Percentiles rank a stretch among this genome's conserved stretches.
Conservation (phyloP, 1,284 basidiomycete genomes). For the Fistulinella cinereoalba region DNA sequence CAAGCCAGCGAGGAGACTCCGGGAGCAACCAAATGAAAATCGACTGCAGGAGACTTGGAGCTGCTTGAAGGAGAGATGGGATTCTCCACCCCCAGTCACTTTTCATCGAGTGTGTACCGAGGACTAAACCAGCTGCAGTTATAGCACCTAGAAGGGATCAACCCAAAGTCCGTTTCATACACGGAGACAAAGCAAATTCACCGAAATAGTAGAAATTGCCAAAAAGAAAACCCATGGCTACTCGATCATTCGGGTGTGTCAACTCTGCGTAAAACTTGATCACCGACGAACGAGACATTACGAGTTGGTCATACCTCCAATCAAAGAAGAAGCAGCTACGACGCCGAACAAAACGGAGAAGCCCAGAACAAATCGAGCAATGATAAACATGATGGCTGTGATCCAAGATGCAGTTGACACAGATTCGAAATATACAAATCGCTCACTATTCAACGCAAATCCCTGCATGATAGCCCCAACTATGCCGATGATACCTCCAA, state of each 20-base stretch:
- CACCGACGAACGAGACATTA: background rate
- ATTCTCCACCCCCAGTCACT: slow-evolving; percentile 43
- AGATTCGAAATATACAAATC: background rate
- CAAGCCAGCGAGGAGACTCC: slow-evolving; percentile 60
- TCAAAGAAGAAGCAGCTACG: slow-evolving; percentile 15
- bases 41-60: slow-evolving; percentile 51
- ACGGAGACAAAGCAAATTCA: background rate
- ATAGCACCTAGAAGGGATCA: slow-evolving; percentile 6
- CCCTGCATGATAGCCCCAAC: slow-evolving; percentile 13
- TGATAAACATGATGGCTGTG: slow-evolving; percentile 15
- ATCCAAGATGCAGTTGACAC: background rate
- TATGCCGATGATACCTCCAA: slow-evolving; percentile 5
- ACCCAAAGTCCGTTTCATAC: background rate
- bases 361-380: slow-evolving; percentile 19
- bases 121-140: slow-evolving; percentile 34
- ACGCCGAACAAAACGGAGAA: slow-evolving; percentile 5
- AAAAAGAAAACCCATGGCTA: slow-evolving; percentile 9
- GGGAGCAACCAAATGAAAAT: slow-evolving; percentile 49
- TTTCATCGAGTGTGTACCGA: slow-evolving; percentile 47
- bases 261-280: slow-evolving; percentile 6
- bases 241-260: slow-evolving; percentile 20
- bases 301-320: slow-evolving; percentile 13
- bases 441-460: background rate
- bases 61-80: slow-evolving; percentile 41
- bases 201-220: slow-evolving; percentile 7